Evolutionary conservation across 208 protist species (phyloP), one percentile per base, ranked within the genome.

Genomic region (Acanthamoeba sp.): DNA sequence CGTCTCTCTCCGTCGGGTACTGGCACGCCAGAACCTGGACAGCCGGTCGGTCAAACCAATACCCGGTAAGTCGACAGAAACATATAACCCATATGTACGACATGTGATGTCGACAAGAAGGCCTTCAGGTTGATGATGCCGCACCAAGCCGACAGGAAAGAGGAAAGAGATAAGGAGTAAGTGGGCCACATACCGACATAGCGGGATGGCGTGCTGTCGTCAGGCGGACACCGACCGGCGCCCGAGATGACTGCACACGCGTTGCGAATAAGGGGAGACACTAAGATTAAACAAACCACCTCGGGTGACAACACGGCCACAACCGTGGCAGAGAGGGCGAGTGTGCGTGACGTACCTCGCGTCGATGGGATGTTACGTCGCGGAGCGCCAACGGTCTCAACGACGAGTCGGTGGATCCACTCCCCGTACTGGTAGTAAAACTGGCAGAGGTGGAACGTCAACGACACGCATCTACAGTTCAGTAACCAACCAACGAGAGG

Each of bases 351-450:
- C 1, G 55, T 71, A 91, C 85, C 85, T 7, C 85, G 29, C 7
- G 85, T 91, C 22, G 57, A 76, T 2, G 85, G 85, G 10, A 91
- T 91, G 55, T 91, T 91, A 5, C 85, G 52, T 45, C 85, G 22
- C 32, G 85, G 85, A 4, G 85, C 85, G 24, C 85, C 85, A 22
- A 91, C 24, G 16, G 85, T 73, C 34, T 91, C 85, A 3, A 91
- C 85, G n/a, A 73, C 7, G 4, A 91, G 36, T 14, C 85, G 7
- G 57, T 91, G 85, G 9, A 36, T 27, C 85, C 85, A 91, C 24
- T 66, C 52, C 2, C 85, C 85, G 34, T 91, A 91, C 22, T 38
- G 55, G 36, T 91, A 91, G 55, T 59, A 85, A 45, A 85, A 57
- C 76, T 85, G 76, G 20, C 10, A 10, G 27, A 29, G 24, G 27